Evolutionary conservation across 2,329 filamentous ascomycete species (phyloP), one percentile per base, ranked within the genome.

Genomic region (Fusarium keratoplasticum): DNA sequence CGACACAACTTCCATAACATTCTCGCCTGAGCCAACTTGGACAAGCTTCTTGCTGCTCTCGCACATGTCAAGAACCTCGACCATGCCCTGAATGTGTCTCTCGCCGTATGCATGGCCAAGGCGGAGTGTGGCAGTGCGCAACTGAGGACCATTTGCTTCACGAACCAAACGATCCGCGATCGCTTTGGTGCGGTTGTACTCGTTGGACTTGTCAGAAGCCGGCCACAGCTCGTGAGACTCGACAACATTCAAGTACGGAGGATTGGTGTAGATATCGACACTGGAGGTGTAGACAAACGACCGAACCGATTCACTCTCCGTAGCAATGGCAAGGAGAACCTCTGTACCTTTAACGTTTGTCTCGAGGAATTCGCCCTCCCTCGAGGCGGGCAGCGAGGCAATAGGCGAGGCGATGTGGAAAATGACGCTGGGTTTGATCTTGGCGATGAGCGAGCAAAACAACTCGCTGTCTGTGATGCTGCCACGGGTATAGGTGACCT

Each of bases 91-190:
- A 1, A 75, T 38, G 35, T 79, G 75, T 4, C 80, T 75, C 58
- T 82, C 80, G 18, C 83, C 83, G 61, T 84, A 84, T 0, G 81
- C 77, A 66, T 79, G 76, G 0, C 77, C 79, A 0, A 80, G 73
- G 0, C 81, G 76, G 2, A 84, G 47, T 2, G 59, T 59, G 1
- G 70, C 72, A 0, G 82, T 82, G 8, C 72, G 69, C 5, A 83
- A 69, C 4, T 44, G 61, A 0, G 70, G 47, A 1, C 72, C n/a
- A 61, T 83, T 82, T 13, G 81, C 78, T 2, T 68, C 69, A 1
- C 75, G 77, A 2, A 83, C 82, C 3, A 80, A 50, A 0, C 62
- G 10, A 55, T 84, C 81, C 0, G 79, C 82, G 2, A 78, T 72
- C 1, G 80, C 78, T 66, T 84, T 84, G 22, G 81, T 81, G 11